Percentiles rank a stretch among this genome's conserved stretches.
phyloP scores from a whole-genome alignment of 1,139 yeast genomes.

The Hemisphaericaspora subhashii region DNA sequence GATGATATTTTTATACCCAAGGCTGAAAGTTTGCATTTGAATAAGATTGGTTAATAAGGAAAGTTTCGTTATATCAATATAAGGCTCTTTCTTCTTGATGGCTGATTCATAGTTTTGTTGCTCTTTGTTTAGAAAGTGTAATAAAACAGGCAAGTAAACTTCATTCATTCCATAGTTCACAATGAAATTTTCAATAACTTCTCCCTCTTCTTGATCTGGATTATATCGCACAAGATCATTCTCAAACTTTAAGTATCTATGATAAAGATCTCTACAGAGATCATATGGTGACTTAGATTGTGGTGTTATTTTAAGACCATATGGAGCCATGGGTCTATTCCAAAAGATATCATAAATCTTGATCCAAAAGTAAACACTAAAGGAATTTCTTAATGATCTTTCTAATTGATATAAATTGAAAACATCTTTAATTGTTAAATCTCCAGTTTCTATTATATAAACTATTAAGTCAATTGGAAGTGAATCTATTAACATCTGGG shows the following conservation, averaged over 20 bases:
- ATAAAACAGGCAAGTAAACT: not conserved
- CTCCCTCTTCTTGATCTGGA: not conserved
- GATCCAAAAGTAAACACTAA: conserved; percentile 14
- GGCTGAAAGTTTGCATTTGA: conserved; percentile 16
- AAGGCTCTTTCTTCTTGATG: not conserved
- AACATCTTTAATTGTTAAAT: conserved; percentile 21
- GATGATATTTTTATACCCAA: conserved; percentile 14
- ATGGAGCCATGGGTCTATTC: not conserved
- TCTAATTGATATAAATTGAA: conserved; percentile 17
- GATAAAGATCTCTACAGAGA: not conserved
- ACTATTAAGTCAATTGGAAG: conserved; percentile 14
- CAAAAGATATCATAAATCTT: conserved; percentile 7
- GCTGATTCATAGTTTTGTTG: not conserved
- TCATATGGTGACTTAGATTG: not conserved
- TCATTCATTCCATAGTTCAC: not conserved
- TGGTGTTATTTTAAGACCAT: not conserved
- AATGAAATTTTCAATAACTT: not conserved
- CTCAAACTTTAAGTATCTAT: not conserved
- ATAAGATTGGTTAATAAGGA: conserved; percentile 12
- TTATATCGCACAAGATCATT: not conserved
- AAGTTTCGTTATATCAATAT: conserved; percentile 5
- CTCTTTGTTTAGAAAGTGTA: not conserved
- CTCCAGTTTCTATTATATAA: conserved; percentile 17
- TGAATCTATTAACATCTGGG: not conserved
- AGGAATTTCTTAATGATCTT: conserved; percentile 10